phyloP scores from a whole-genome alignment of 164 flowering plant genomes.

The Platanus orientalis region DNA sequence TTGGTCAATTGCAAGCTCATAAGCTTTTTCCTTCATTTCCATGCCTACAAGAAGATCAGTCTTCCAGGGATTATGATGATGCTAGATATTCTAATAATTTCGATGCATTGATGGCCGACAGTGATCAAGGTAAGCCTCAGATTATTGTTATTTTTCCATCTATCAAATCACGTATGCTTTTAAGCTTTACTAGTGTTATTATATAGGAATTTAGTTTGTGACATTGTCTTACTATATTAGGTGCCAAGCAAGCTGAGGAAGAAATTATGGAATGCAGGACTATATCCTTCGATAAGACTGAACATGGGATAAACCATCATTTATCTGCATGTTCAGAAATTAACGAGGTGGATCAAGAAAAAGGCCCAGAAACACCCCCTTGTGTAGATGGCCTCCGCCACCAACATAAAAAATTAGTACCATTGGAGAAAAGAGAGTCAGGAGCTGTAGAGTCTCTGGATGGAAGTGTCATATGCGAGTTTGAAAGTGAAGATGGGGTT shows the following conservation, averaged over 20 bases:
- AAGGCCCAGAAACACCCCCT: conserved; percentile 53
- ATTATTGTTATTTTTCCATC: no score
- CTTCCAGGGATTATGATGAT: no score
- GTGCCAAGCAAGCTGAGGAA: conserved; percentile 24
- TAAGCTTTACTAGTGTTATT: background rate
- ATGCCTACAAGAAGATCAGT: no score
- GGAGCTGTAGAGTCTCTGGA: conserved; percentile 56
- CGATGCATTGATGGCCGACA: no score
- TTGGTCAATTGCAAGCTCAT: conserved; percentile 30
- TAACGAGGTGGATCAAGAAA: conserved; percentile 62
- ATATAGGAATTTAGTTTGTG: background rate
- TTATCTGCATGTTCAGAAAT: conserved; percentile 22
- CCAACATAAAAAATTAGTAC: conserved; percentile 39
- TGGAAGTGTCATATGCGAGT: conserved; percentile 58
- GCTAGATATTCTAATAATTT: no score
- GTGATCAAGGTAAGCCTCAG: no score
- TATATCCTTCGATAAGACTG: conserved; percentile 19
- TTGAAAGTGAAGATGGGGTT: conserved; percentile 39
- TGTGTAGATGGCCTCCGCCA: conserved; percentile 33
- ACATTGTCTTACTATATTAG: conserved; percentile 16
- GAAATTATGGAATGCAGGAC: conserved; percentile 23
- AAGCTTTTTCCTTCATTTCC: conserved; percentile 1
- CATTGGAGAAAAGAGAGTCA: conserved; percentile 41
- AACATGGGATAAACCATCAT: conserved; percentile 17
- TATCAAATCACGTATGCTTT: no score